A percentile compares a stretch with the other conserved stretches of the same genome.
phyloP scores from a whole-genome alignment of 1,139 yeast genomes.

The Sugiyamaella paludigena region DNA sequence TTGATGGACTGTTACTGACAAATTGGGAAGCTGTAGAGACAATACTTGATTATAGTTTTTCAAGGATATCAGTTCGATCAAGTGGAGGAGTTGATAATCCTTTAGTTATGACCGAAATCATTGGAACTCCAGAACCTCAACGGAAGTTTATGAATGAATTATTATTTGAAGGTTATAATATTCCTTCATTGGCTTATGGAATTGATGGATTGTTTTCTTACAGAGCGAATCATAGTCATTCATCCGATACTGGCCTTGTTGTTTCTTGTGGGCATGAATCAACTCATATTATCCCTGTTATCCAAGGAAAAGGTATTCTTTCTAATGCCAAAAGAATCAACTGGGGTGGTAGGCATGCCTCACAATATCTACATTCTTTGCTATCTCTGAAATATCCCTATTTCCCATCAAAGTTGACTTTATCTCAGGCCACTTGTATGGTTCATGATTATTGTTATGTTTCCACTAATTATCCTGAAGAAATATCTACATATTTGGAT shows the following conservation, averaged over 20 bases:
- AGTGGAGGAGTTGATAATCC: constrained; percentile 61
- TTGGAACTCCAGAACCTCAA: constrained; percentile 69
- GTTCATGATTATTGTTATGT: constrained; percentile 78
- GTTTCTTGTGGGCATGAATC: constrained; percentile 81
- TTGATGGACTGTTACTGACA: constrained; percentile 79
- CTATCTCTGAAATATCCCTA: constrained; percentile 84
- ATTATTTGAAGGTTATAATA: constrained; percentile 75
- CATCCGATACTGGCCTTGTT: constrained; percentile 59
- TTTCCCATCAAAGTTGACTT: constrained; percentile 72
- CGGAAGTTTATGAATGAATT: constrained; percentile 74
- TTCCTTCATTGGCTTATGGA: constrained; percentile 75
- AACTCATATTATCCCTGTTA: constrained; percentile 78
- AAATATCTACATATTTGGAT: constrained; percentile 55
- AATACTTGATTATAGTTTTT: constrained; percentile 78
- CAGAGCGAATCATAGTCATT: constrained; percentile 36
- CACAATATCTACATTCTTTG: constrained; percentile 59
- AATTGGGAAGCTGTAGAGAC: constrained; percentile 92
- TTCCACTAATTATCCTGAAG: constrained; percentile 64
- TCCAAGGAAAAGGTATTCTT: constrained; percentile 62
- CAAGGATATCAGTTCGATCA: constrained; percentile 61
- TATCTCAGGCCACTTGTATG: constrained; percentile 62
- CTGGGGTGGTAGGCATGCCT: constrained; percentile 86
- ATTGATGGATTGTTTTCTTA: constrained; percentile 78
- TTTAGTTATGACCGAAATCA: constrained; percentile 72
- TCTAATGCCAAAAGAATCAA: constrained; percentile 76